These are phyloP conservation scores for Alternaria sp. DNA, from an alignment of 2,329 filamentous ascomycete species.

Conservation along the genomic window DNA sequence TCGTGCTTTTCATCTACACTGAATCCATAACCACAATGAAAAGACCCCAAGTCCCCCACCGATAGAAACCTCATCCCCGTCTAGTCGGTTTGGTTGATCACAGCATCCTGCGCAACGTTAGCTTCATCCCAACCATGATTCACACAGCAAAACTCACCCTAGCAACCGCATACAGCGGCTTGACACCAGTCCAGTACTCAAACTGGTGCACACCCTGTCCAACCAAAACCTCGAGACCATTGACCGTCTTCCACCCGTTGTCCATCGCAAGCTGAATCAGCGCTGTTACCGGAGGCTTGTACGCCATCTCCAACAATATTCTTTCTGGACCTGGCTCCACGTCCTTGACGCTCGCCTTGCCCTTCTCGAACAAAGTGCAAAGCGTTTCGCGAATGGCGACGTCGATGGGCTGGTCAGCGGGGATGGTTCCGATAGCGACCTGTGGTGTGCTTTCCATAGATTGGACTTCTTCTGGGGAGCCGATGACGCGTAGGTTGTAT, in stretches of 20 bases:
- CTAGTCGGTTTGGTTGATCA: conserved; percentile 21
- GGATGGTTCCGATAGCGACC: conserved; percentile 89
- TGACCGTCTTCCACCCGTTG: conserved; percentile 80
- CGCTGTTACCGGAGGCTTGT: conserved; percentile 83
- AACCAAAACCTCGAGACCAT: conserved; percentile 86
- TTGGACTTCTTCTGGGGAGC: conserved; percentile 58
- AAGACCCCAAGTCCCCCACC: background rate
- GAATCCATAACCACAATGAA: no score
- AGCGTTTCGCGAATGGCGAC: conserved; percentile 70
- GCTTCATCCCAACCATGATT: background rate
- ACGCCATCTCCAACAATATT: conserved; percentile 91
- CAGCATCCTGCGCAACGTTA: conserved; percentile 20
- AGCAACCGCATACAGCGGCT: conserved; percentile 73
- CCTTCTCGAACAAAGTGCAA: conserved; percentile 56
- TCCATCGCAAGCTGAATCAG: conserved; percentile 83
- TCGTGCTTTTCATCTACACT: background rate
- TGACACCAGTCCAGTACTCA: conserved; percentile 83
- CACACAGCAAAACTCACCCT: conserved; percentile 54
- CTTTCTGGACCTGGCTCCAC: conserved; percentile 41
- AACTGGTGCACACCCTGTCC: conserved; percentile 89
- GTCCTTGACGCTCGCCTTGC: conserved; percentile 17
- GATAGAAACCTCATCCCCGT: background rate
- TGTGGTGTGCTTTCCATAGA: conserved; percentile 59
- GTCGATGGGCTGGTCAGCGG: conserved; percentile 85
- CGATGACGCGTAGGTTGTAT: conserved; percentile 68